Percentiles rank a stretch among this genome's conserved stretches.
These are phyloP conservation scores for Narthecium ossifragum DNA, from an alignment of 106 monocot genomes.

Conservation along the genomic window DNA sequence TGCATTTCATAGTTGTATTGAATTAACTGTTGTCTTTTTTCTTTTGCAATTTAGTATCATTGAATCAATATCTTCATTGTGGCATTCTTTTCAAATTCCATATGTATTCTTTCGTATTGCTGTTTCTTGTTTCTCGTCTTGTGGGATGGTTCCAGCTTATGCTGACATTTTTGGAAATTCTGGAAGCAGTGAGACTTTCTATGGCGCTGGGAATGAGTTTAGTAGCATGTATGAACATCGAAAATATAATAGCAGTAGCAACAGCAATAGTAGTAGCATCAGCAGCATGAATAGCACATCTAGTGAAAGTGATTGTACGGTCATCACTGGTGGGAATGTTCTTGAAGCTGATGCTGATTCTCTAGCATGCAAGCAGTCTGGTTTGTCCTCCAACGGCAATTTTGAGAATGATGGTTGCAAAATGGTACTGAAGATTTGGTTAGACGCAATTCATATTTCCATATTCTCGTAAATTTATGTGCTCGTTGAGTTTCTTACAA, in stretches of 20 bases:
- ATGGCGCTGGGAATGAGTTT: conserved; percentile 38
- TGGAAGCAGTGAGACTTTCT: conserved; percentile 20
- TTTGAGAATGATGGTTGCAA: conserved; percentile 46
- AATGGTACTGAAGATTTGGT: conserved; percentile 35
- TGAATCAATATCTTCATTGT: background rate
- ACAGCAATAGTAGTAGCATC: conserved; percentile 72
- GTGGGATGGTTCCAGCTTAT: background rate
- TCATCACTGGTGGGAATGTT: conserved; percentile 54
- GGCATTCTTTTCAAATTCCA: no score
- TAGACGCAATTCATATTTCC: no score
- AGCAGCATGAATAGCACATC: conserved; percentile 89
- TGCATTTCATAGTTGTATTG: no score
- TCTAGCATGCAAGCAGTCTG: conserved; percentile 55
- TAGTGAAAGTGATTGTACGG: conserved; percentile 61
- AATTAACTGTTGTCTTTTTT: no score
- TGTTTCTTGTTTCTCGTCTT: background rate
- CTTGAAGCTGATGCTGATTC: conserved; percentile 95
- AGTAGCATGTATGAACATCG: conserved; percentile 22
- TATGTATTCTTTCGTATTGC: background rate
- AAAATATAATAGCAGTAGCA: conserved; percentile 45
- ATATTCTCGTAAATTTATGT: no score
- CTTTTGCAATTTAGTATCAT: no score
- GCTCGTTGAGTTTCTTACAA: no score
- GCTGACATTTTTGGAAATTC: conserved; percentile 36
- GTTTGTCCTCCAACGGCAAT: conserved; percentile 47